Evolutionary conservation across 2,329 filamentous ascomycete species (phyloP).

Genomic region (Hypoxylon sp.): DNA sequence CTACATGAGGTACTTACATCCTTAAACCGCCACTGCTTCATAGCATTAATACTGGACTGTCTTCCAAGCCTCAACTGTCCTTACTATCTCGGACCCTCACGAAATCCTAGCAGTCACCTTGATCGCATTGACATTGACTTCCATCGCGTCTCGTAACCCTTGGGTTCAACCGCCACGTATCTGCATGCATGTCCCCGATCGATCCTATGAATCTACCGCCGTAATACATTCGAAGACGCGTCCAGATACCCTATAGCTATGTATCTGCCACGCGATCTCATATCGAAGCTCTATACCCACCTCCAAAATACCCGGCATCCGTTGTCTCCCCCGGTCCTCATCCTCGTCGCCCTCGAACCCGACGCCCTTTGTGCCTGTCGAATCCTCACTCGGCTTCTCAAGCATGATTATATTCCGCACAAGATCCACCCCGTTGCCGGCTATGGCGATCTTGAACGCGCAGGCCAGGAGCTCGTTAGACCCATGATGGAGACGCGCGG

Average conservation of each 20-base stretch:
- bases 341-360: constrained; percentile 93
- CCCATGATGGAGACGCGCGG: constrained; percentile 89
- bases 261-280: constrained; percentile 92
- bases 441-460: constrained; percentile 87
- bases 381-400: constrained; percentile 91
- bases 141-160: constrained; percentile 7
- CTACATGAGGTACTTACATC: constrained; percentile 3
- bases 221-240: constrained; percentile 51
- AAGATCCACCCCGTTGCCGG: constrained; percentile 96
- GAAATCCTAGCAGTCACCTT: constrained; percentile 13
- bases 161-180: not conserved
- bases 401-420: constrained; percentile 96
- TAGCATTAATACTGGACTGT: constrained; percentile 28
- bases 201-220: constrained; percentile 51
- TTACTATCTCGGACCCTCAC: constrained; percentile 7
- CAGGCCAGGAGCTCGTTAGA: constrained; percentile 80
- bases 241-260: constrained; percentile 64
- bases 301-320: constrained; percentile 88
- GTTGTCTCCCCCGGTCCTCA: constrained; percentile 88
- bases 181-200: constrained; percentile 19
- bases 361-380: constrained; percentile 96
- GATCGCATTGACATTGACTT: not conserved
- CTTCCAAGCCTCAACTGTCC: constrained; percentile 23
- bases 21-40: constrained; percentile 12
- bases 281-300: constrained; percentile 91